A percentile compares a stretch with the other conserved stretches of the same genome.
These are phyloP conservation scores for Nannochloropsis salina DNA, from an alignment of 108 stramenopile genomes.

Conservation along the genomic window DNA sequence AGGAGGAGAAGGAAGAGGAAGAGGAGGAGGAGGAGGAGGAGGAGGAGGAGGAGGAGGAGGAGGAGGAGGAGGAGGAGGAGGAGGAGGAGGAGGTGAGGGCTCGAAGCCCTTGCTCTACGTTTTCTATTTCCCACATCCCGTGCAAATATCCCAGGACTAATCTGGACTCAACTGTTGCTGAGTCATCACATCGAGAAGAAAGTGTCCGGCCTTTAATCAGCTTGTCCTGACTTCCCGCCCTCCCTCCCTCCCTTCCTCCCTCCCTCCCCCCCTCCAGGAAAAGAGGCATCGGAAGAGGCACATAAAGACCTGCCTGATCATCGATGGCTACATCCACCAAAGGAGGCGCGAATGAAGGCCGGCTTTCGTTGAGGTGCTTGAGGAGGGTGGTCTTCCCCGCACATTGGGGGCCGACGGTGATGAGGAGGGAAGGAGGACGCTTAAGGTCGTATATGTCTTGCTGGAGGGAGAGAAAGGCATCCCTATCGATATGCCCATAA, in stretches of 20 bases:
- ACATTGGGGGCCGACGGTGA: neutral
- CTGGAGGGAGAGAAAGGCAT: neutral
- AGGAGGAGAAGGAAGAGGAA: conserved; percentile 25
- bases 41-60: neutral
- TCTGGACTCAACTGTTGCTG: neutral
- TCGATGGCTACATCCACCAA: neutral
- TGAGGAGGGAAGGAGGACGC: neutral
- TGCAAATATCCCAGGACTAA: neutral
- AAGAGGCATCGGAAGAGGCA: neutral
- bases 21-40: neutral
- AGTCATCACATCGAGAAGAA: neutral
- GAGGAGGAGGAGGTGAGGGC: neutral
- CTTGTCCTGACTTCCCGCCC: too few relatives aligned
- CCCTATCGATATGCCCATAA: too few relatives aligned
- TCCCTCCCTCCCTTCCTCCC: neutral
- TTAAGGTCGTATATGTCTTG: neutral
- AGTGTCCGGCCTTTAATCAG: neutral
- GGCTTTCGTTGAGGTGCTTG: neutral
- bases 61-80: conserved; percentile 29
- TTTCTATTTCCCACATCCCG: neutral
- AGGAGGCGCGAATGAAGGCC: neutral
- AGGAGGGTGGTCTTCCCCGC: neutral
- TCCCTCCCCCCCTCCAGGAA: neutral
- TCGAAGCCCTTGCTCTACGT: neutral
- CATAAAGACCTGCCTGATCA: neutral